Base-by-base conservation (phyloP, 805 yeast species). In the Torulaspora delbrueckii region DNA sequence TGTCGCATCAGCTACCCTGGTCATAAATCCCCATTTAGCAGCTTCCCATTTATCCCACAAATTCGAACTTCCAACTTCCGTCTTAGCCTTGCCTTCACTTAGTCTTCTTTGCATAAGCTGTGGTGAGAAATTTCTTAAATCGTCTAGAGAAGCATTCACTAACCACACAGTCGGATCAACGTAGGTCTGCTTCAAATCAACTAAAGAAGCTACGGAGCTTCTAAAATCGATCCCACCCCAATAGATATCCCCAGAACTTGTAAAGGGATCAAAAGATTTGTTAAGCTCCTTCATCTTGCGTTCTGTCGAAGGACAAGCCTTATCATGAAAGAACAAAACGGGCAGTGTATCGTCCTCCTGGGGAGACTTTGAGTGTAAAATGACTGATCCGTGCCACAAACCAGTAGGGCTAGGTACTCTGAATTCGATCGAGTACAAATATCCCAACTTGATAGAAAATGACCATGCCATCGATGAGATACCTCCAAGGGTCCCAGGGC, bases 181-280 rank as follows among this genome's bases (percentile, higher is more conserved):
- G 0, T 84, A 73, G 0, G 95, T 80, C 51, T 73, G 75, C 54
- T 84, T 88, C 24, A 88, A 65, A 46, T 78, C 81, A 26, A 85
- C 79, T 51, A 76, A 72, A 32, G 67, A 64, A 26, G 71, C 68
- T 33, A 93, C 66, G 10, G 72, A 74, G 37, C 72, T 69, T 47
- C 87, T 65, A 47, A 93, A 82, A 54, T 86, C 84, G 35, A 76
- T 78, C 1, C 97, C 99, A 16, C 99, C 99, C 97, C 98, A 93
- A 54, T 81, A 85, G 32, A 87, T 62, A 28, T 73, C 75, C 22
- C 71, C 71, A 1, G 69, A 64, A 31, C 71, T 71, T 12, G 77
- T 77, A 62, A 88, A 90, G 0, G 95, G 89, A 47, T 84, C 86
- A 62, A 90, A 88, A 10, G 76, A 69, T 56, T 78, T 78, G 54